Evolutionary conservation across 108 stramenopile genomes (phyloP), one percentile per base, ranked within the genome.

Genomic region (Seminavis robusta): DNA sequence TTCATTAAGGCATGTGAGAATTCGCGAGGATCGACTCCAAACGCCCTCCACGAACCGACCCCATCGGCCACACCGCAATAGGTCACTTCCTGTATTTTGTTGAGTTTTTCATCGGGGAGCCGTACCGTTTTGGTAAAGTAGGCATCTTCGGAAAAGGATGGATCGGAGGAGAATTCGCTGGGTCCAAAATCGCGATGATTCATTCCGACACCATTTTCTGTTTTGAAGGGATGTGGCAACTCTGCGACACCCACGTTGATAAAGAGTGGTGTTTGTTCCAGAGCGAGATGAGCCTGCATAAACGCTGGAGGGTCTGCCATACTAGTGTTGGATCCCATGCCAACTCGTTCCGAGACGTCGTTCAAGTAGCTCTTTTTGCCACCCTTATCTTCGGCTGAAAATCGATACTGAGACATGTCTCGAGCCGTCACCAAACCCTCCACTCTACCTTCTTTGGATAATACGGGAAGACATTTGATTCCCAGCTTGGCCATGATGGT

Each of bases 51-150:
- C 55, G 83, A 84, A 3, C 97, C 97, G n/a, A 98, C 97, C 9
- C 97, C 97, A 61, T 98, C 97, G 6, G 95, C 97, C 30, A 98
- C 90, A 24, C 95, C 95, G 56, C 90, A 77, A 59, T 94, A 96
- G 36, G 81, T 76, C 17, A 88, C 64, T 29, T 84, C 78, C 46
- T 76, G 74, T 47, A 81, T 44, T 3, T 62, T 54, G 37, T 59
- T 63, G n/a, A 73, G 81, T 8, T 80, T 77, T 56, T 79, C 84
- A 28, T 83, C 86, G 8, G 77, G 77, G 10, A 85, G 47, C 42
- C 69, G 62, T 3, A 84, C 83, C 11, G 57, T 52, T 24, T 63
- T 57, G 4, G 73, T 47, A 64, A 93, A 93, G 59, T 77, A 57
- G 0, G 97, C 89, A 63, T 98, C 97, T 64, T 98, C 95, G 23